Base-by-base conservation (phyloP, 768 basidiomycete genomes). In the Tylopilus felleus region DNA sequence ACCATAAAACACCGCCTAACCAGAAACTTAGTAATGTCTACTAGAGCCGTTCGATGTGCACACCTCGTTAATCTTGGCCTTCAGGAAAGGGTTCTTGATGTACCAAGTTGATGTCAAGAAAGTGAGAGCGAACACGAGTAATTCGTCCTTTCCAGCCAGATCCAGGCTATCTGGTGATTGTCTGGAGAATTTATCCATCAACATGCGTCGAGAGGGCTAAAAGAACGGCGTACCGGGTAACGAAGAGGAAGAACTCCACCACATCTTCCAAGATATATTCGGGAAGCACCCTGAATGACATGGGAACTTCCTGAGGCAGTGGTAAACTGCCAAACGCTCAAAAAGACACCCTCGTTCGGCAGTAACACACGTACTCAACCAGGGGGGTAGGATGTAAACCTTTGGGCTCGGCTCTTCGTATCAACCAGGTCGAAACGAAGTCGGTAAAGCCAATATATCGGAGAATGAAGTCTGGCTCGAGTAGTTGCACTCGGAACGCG, bases 31-130 rank as follows among this genome's bases (percentile, higher is more conserved):
- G 59, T 39, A 46, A 45, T 22, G 44, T 19, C 39, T 39, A 36
- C 12, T 28, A 10, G 22, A 16, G n/a, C 21, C n/a, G 21, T 35
- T 22, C 38, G 8, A 27, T 25, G 6, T 57, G 40, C 78, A 41
- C 58, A 93, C 93, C 67, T 97, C 91, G 59, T 98, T 93, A 56
- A 98, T 88, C 72, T 98, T 96, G 19, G 93, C 84, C 72, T 98
- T 98, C 62, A 99, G 69, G 77, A 96, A 98, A 0, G 97, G 97
- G 62, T 98, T 99, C 76, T 97, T 97, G 78, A 99, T 95, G 69
- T 94, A 98, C 83, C 92, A 93, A 0, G 95, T 96, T 35, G 92
- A 93, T 7, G 87, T 84, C 56, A 99, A 74, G 79, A 98, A 98
- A 2, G 92, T 93, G 60, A 99, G 74, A 19, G 85, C 80, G 72